Conservation (phyloP, 2,329 filamentous ascomycete genomes). For the Penicillium sp. region DNA sequence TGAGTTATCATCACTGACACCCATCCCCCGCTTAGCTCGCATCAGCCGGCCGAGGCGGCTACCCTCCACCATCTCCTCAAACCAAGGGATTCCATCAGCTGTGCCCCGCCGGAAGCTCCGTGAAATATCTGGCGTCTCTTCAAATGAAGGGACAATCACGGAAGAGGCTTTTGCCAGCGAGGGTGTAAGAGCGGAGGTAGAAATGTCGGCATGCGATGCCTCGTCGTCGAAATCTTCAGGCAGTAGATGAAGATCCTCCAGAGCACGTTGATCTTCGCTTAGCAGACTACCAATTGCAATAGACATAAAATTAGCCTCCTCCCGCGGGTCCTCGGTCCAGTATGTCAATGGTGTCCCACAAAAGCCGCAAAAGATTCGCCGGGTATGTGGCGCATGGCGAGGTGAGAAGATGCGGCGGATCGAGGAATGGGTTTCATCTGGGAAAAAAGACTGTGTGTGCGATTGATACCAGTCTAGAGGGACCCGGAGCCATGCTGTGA, state of each 20-base stretch:
- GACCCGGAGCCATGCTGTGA: conserved; percentile 78
- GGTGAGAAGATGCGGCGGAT: conserved; percentile 68
- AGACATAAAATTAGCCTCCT: conserved; percentile 74
- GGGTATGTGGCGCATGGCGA: conserved; percentile 55
- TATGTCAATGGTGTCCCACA: conserved; percentile 82
- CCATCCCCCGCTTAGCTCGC: conserved; percentile 56
- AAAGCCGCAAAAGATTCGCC: conserved; percentile 84
- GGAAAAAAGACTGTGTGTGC: conserved; percentile 69
- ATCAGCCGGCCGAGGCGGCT: conserved; percentile 68
- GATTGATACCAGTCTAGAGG: conserved; percentile 78
- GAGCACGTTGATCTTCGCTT: conserved; percentile 65
- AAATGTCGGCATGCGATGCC: conserved; percentile 13
- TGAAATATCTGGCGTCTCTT: conserved; percentile 23
- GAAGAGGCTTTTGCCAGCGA: conserved; percentile 13
- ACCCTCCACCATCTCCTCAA: conserved; percentile 75
- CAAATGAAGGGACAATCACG: conserved; percentile 22
- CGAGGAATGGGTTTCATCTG: conserved; percentile 67
- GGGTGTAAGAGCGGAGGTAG: conserved; percentile 12
- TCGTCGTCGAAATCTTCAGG: conserved; percentile 48
- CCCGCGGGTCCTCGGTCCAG: conserved; percentile 71
- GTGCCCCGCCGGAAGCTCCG: conserved; percentile 39
- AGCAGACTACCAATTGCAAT: conserved; percentile 75
- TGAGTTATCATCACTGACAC: conserved; percentile 60
- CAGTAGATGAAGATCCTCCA: conserved; percentile 74
- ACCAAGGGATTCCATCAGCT: conserved; percentile 71